phyloP scores from a whole-genome alignment of 2,329 filamentous ascomycete species.

The Myriangium duriaei region DNA sequence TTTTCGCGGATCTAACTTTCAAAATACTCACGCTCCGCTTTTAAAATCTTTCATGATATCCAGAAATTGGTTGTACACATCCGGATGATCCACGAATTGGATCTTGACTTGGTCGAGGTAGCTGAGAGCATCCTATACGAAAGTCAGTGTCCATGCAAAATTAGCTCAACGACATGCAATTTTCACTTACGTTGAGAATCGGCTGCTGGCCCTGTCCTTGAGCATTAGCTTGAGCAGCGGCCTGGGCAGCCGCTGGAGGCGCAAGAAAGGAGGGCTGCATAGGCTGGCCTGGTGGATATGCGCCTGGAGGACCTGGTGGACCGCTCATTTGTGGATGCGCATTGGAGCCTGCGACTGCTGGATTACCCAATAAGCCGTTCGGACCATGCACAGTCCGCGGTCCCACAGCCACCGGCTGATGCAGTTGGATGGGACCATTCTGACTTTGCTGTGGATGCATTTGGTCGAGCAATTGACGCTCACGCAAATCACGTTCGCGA shows the following conservation, averaged over 20 bases:
- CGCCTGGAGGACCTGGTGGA: constrained; percentile 46
- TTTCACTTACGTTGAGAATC: constrained; percentile 54
- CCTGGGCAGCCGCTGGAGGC: constrained; percentile 28
- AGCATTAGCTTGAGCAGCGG: constrained; percentile 26
- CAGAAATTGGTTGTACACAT: constrained; percentile 92
- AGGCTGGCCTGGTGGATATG: constrained; percentile 47
- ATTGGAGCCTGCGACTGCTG: constrained; percentile 36
- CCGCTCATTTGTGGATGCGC: constrained; percentile 32
- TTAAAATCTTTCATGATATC: constrained; percentile 99
- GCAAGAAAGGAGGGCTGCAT: constrained; percentile 34
- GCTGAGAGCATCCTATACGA: constrained; percentile 64
- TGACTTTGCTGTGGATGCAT: constrained; percentile 73
- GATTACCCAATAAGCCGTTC: constrained; percentile 63
- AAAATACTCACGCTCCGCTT: constrained; percentile 65
- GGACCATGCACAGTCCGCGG: constrained; percentile 83
- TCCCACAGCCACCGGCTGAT: constrained; percentile 75
- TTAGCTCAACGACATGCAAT: constrained; percentile 8
- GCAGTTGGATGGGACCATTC: constrained; percentile 76
- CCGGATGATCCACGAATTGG: constrained; percentile 89
- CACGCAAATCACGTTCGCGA: constrained; percentile 47
- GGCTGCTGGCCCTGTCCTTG: constrained; percentile 71
- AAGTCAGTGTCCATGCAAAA: neutral
- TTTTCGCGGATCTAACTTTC: constrained; percentile 7
- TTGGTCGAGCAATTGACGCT: constrained; percentile 56
- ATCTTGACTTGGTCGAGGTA: constrained; percentile 98